These are phyloP conservation scores for Prototheca wickerhamii DNA, from an alignment of 163 green algal species.

Conservation along the genomic window DNA sequence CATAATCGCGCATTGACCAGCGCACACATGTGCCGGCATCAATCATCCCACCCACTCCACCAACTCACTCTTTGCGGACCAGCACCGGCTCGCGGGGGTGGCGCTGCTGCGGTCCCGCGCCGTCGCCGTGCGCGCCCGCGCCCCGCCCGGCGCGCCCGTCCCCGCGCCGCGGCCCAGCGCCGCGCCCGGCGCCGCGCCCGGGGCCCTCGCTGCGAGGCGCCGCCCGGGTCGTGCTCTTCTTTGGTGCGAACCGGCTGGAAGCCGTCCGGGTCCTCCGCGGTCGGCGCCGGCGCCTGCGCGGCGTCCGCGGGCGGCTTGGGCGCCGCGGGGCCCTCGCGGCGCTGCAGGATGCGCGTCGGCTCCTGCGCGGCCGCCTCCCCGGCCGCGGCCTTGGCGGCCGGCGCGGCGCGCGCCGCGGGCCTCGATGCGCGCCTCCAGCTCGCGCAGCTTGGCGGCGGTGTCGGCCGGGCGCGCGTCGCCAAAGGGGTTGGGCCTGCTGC, in stretches of 20 bases:
- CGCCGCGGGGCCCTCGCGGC: not conserved
- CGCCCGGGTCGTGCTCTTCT: too few species aligned
- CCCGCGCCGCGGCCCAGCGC: too few species aligned
- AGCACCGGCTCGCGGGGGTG: too few species aligned
- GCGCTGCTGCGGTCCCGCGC: too few species aligned
- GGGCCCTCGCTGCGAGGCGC: not conserved
- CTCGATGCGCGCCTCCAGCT: constrained; percentile 26
- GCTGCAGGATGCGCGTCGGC: not conserved
- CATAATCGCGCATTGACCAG: too few species aligned
- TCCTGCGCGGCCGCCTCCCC: not conserved
- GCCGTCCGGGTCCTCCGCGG: not conserved
- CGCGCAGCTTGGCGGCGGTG: constrained; percentile 25
- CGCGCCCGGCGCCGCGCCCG: not conserved
- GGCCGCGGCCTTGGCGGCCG: not conserved
- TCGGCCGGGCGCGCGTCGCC: constrained; percentile 42
- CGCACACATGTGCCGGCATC: too few species aligned
- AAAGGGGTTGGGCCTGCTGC: constrained; percentile 41
- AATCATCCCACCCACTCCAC: too few species aligned
- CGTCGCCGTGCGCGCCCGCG: too few species aligned
- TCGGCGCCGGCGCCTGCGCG: too few species aligned
- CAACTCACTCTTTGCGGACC: too few species aligned
- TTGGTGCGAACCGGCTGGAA: not conserved
- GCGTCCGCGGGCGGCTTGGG: not conserved
- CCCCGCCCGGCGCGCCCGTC: too few species aligned
- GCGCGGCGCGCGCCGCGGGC: not conserved